Percentiles rank a stretch among this genome's conserved stretches.
phyloP scores from a whole-genome alignment of 768 basidiomycete species.

The Chalciporus sphaerocephalus region DNA sequence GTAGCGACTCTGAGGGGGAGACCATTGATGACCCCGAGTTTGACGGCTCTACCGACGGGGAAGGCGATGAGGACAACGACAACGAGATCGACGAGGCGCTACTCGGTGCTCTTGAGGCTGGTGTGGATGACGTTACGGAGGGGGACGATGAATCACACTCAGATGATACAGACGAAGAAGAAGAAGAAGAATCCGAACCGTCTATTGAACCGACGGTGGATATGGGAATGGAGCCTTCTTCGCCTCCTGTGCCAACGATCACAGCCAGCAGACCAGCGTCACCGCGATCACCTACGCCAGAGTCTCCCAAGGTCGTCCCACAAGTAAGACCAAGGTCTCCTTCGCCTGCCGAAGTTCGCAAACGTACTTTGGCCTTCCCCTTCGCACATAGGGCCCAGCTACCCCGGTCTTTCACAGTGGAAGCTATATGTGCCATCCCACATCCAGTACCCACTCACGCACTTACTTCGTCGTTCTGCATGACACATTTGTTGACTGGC shows the following conservation, averaged over 20 bases:
- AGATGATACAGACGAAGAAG: slow-evolving; percentile 58
- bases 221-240: slow-evolving; percentile 26
- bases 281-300: slow-evolving; percentile 28
- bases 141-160: slow-evolving; percentile 64
- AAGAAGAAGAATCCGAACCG: slow-evolving; percentile 45
- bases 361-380: slow-evolving; percentile 38
- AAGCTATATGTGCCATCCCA: slow-evolving; percentile 88
- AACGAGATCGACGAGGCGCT: slow-evolving; percentile 56
- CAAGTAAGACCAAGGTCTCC: slow-evolving; percentile 38
- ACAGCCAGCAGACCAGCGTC: slow-evolving; percentile 19
- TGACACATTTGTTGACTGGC: slow-evolving; percentile 86
- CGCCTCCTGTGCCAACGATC: slow-evolving; percentile 27
- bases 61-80: slow-evolving; percentile 46
- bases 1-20: slow-evolving; percentile 63
- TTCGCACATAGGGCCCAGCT: slow-evolving; percentile 23
- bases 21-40: slow-evolving; percentile 56
- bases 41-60: slow-evolving; percentile 41
- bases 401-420: slow-evolving; percentile 75
- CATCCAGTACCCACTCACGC: slow-evolving; percentile 85
- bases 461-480: slow-evolving; percentile 80
- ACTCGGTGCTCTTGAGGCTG: slow-evolving; percentile 53
- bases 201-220: slow-evolving; percentile 30
- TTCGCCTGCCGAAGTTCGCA: slow-evolving; percentile 55
- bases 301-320: slow-evolving; percentile 28
- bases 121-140: slow-evolving; percentile 62